Conservation (phyloP, 257 asterid species). For the Plectranthus barbatus region DNA sequence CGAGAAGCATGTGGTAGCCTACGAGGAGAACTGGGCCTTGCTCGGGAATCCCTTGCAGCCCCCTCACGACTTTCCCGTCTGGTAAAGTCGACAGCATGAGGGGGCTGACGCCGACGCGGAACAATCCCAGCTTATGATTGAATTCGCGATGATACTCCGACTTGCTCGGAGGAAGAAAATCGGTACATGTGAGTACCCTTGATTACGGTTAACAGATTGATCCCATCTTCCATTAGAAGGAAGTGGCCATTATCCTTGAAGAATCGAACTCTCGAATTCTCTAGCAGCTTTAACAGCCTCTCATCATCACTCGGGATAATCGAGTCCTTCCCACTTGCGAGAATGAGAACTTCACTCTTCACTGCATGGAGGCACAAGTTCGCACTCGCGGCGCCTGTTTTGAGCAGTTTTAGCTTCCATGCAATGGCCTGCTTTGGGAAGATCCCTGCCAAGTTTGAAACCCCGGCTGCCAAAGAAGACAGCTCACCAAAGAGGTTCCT, state of each 20-base stretch:
- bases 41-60: slow-evolving; percentile 31
- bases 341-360: slow-evolving; percentile 32
- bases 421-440: slow-evolving; percentile 25
- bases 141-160: slow-evolving; percentile 37
- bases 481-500: slow-evolving; percentile 17
- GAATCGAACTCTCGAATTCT: slow-evolving; percentile 23
- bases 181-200: slow-evolving; percentile 45
- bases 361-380: slow-evolving; percentile 36
- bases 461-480: slow-evolving; percentile 13
- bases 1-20: too few species aligned
- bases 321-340: slow-evolving; percentile 41
- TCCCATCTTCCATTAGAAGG: slow-evolving; percentile 52
- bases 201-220: slow-evolving; percentile 46
- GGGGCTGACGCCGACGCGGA: slow-evolving; percentile 18
- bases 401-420: slow-evolving; percentile 40
- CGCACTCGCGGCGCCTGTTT: slow-evolving; percentile 29
- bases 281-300: slow-evolving; percentile 22
- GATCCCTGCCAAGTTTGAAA: slow-evolving; percentile 11
- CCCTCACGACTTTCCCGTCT: slow-evolving; percentile 31
- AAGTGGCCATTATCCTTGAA: slow-evolving; percentile 31
- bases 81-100: slow-evolving; percentile 31
- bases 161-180: slow-evolving; percentile 67
- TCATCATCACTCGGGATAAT: slow-evolving; percentile 40
- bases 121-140: neutral
- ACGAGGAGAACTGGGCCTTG: too few species aligned